These are phyloP conservation scores for Phytophthora rubi DNA, from an alignment of 352 stramenopile genomes.

Conservation along the genomic window DNA sequence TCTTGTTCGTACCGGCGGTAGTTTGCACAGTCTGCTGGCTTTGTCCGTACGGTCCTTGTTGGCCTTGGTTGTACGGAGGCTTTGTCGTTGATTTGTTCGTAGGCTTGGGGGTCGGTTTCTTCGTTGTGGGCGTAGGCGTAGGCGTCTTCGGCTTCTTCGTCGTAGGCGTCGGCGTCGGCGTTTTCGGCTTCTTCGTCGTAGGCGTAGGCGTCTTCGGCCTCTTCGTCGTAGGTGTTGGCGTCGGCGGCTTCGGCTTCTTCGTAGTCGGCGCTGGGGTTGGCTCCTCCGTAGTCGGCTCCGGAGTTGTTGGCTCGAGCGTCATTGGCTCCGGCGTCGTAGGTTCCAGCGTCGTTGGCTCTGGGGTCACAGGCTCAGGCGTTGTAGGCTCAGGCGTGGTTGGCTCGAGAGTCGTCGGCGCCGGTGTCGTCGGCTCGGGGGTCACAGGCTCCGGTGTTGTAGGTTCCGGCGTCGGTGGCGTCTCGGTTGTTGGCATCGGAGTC, in stretches of 20 bases:
- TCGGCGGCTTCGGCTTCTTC: background rate
- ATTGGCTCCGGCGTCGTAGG: background rate
- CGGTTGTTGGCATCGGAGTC: too few species aligned
- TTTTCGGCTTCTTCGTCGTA: background rate
- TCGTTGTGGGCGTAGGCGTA: background rate
- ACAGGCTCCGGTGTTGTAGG: too few species aligned
- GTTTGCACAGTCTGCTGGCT: background rate
- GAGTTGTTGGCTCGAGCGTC: background rate
- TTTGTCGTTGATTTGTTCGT: conserved; percentile 12
- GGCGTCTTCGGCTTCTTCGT: background rate
- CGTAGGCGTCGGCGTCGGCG: background rate
- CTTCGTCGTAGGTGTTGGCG: background rate
- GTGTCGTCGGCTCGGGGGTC: too few species aligned
- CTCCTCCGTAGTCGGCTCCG: background rate
- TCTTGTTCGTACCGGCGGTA: background rate
- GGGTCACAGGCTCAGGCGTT: background rate
- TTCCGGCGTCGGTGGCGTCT: too few species aligned
- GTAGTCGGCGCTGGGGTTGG: conserved; percentile 5
- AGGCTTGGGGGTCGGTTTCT: background rate
- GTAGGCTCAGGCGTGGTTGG: too few species aligned
- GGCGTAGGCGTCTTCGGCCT: background rate
- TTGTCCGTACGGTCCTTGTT: background rate
- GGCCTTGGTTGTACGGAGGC: conserved; percentile 23
- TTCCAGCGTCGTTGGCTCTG: background rate
- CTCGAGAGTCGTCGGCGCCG: too few species aligned